These are phyloP conservation scores for Didymosphaeria variabile DNA, from an alignment of 2,329 filamentous ascomycete genomes.

Conservation along the genomic window DNA sequence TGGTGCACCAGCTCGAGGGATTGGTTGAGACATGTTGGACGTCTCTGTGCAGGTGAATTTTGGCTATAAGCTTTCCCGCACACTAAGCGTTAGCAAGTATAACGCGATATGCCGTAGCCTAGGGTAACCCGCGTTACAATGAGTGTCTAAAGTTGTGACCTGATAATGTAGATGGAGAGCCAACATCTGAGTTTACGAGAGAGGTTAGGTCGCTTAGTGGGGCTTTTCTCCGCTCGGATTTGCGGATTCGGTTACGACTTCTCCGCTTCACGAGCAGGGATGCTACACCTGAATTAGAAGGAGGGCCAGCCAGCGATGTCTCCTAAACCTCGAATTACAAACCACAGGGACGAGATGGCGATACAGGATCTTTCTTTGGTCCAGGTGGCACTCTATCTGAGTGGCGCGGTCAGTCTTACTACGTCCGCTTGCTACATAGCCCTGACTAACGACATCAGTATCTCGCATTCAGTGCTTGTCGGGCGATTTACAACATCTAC, in stretches of 20 bases:
- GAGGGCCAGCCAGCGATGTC: neutral
- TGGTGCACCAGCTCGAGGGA: too few species aligned
- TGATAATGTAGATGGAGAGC: neutral
- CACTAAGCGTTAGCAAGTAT: neutral
- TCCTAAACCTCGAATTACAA: neutral
- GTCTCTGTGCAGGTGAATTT: neutral
- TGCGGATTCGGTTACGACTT: neutral
- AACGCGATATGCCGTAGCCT: neutral
- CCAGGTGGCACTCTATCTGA: neutral
- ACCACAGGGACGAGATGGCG: neutral
- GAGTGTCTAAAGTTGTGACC: neutral
- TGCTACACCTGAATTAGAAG: neutral
- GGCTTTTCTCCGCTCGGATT: constrained; percentile 9
- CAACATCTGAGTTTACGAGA: neutral
- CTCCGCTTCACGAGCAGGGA: constrained; percentile 6
- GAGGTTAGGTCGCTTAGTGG: neutral
- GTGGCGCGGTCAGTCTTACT: neutral
- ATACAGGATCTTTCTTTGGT: neutral
- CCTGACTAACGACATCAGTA: constrained; percentile 14
- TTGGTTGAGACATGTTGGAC: neutral
- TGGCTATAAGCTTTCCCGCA: neutral
- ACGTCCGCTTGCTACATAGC: neutral
- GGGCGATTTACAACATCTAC: constrained; percentile 44
- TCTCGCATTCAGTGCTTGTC: constrained; percentile 15
- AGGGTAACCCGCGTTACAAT: neutral